Evolutionary conservation across 1,139 yeast species (phyloP).

Genomic region (Candida pseudoviswanathii): DNA sequence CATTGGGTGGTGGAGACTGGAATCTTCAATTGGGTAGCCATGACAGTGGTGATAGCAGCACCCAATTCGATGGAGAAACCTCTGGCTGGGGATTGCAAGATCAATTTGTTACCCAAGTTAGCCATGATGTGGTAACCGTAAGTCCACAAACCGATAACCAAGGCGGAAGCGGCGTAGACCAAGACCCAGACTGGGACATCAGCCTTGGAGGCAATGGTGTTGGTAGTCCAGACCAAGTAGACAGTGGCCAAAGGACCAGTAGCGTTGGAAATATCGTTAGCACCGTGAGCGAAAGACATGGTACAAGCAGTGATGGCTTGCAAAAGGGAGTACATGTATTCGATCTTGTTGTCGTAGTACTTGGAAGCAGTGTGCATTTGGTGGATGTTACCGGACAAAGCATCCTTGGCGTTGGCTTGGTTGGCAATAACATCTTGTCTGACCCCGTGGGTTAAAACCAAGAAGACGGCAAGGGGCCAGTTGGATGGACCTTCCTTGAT

Average conservation of each 20-base stretch:
- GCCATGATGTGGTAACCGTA: conserved; percentile 73
- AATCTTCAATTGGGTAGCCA: conserved; percentile 72
- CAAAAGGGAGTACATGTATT: conserved; percentile 66
- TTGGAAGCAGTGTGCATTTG: conserved; percentile 60
- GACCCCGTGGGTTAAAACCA: conserved; percentile 60
- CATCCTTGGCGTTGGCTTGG: conserved; percentile 42
- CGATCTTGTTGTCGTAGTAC: conserved; percentile 72
- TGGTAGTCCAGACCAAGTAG: conserved; percentile 62
- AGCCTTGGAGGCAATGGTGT: conserved; percentile 48
- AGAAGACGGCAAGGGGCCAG: conserved; percentile 56
- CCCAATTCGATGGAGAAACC: conserved; percentile 82
- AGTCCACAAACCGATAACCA: conserved; percentile 73
- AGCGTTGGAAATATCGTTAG: conserved; percentile 80
- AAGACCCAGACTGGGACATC: conserved; percentile 75
- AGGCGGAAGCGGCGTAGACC: conserved; percentile 66
- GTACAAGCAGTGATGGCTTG: conserved; percentile 79
- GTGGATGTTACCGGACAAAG: conserved; percentile 45
- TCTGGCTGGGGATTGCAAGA: conserved; percentile 77
- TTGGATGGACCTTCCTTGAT: conserved; percentile 47
- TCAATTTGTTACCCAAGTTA: conserved; percentile 73
- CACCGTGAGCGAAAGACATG: conserved; percentile 83
- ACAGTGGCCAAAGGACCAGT: conserved; percentile 75
- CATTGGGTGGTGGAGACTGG: conserved; percentile 81
- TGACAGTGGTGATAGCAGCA: conserved; percentile 73
- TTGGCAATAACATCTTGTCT: conserved; percentile 60